Percentiles rank a stretch among this genome's conserved stretches.
phyloP scores from a whole-genome alignment of 495 filamentous ascomycete species.

The Penicillium turbatum region DNA sequence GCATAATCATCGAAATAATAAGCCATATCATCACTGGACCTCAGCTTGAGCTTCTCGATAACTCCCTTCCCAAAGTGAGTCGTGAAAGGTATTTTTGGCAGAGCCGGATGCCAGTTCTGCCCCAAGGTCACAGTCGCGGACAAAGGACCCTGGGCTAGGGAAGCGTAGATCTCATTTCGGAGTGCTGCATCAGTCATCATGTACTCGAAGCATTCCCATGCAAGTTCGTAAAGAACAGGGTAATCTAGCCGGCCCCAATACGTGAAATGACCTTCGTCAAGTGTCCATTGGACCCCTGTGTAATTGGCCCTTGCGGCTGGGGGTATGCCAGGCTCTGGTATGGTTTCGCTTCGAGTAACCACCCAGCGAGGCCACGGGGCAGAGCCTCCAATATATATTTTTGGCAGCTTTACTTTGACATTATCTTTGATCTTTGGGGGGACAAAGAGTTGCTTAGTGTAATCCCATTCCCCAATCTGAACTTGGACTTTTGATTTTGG shows the following conservation, averaged over 20 bases:
- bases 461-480: neutral
- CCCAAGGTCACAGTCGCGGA: neutral
- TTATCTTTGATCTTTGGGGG: neutral
- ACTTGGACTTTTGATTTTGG: neutral
- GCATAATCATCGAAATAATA: slow-evolving; percentile 5
- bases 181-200: neutral
- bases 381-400: neutral
- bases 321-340: neutral
- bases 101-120: neutral
- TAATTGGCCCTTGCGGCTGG: neutral
- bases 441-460: neutral
- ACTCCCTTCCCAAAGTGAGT: neutral
- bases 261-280: slow-evolving; percentile 1
- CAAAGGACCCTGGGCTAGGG: neutral
- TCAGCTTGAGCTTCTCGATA: neutral
- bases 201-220: neutral
- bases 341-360: neutral
- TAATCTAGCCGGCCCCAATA: neutral
- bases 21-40: neutral
- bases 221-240: neutral
- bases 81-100: neutral
- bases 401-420: neutral
- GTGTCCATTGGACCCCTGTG: neutral
- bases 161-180: neutral
- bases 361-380: slow-evolving; percentile 6